These are phyloP conservation scores for Oenanthe javanica DNA, from an alignment of 140 eudicot genomes.

Conservation along the genomic window DNA sequence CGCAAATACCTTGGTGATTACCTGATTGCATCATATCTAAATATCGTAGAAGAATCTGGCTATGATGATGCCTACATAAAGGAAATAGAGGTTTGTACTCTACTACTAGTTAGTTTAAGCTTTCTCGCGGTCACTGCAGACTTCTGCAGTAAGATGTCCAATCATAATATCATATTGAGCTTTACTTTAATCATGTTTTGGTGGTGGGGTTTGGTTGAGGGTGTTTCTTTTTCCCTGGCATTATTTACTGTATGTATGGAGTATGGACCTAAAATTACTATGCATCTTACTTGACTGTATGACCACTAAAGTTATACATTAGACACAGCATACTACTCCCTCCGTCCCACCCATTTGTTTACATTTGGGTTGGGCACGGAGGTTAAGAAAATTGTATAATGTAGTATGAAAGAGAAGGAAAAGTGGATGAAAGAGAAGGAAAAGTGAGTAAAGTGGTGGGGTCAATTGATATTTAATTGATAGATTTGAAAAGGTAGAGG, in stretches of 20 bases:
- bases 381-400: no score
- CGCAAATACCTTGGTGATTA: conserved; percentile 96
- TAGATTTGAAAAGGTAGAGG: no score
- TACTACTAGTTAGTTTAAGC: not conserved
- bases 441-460: no score
- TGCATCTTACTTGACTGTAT: not conserved
- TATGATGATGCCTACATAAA: conserved; percentile 58
- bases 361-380: no score
- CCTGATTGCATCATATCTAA: conserved; percentile 76
- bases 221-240: not conserved
- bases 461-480: no score
- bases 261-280: not conserved
- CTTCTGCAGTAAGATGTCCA: not conserved
- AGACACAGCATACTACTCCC: not conserved
- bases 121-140: not conserved
- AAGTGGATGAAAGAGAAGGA: no score
- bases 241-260: not conserved
- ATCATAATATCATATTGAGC: not conserved
- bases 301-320: not conserved
- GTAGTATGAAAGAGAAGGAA: no score
- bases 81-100: conserved; percentile 67
- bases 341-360: no score
- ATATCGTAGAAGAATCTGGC: conserved; percentile 67
- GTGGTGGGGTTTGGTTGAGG: not conserved
- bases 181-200: not conserved